phyloP scores from a whole-genome alignment of 345 rosid genomes.

The Bretschneidera sinensis region DNA sequence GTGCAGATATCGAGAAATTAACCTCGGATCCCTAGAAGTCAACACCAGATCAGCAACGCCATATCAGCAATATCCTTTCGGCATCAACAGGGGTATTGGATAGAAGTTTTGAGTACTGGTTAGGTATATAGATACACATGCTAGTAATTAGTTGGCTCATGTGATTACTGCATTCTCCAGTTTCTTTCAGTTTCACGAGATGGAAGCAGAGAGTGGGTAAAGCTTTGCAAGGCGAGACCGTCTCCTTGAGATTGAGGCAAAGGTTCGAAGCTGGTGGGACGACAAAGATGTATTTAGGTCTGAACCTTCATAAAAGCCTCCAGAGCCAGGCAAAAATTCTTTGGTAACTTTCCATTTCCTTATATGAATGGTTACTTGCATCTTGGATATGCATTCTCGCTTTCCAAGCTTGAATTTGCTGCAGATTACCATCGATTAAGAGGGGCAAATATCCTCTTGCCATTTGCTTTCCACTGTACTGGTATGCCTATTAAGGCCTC shows the following conservation, averaged over 20 bases:
- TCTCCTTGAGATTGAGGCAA: slow-evolving; percentile 57
- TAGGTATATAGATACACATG: no score
- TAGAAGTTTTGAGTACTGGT: no score
- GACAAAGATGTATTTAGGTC: slow-evolving; percentile 64
- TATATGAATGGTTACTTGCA: slow-evolving; percentile 84
- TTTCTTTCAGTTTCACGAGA: slow-evolving; percentile 34
- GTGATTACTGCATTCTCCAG: slow-evolving; percentile 18
- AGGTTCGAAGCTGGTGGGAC: slow-evolving; percentile 58
- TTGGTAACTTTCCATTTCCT: slow-evolving; percentile 72
- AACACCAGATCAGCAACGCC: no score
- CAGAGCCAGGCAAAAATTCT: slow-evolving; percentile 60
- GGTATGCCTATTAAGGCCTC: slow-evolving; percentile 99
- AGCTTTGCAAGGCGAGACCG: slow-evolving; percentile 77
- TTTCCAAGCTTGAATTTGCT: slow-evolving; percentile 85
- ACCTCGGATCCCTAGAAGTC: no score
- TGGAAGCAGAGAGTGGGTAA: slow-evolving; percentile 68
- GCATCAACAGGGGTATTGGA: no score
- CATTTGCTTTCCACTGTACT: slow-evolving; percentile 90
- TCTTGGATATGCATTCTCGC: slow-evolving; percentile 74
- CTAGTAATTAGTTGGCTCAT: slow-evolving; percentile 5
- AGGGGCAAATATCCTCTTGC: slow-evolving; percentile 81
- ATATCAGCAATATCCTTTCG: no score
- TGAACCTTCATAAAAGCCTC: slow-evolving; percentile 44
- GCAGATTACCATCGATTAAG: slow-evolving; percentile 84
- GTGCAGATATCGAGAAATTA: no score